These are phyloP conservation scores for Coemansia umbellata DNA, from an alignment of 192 early-diverging fungal species.

Conservation along the genomic window DNA sequence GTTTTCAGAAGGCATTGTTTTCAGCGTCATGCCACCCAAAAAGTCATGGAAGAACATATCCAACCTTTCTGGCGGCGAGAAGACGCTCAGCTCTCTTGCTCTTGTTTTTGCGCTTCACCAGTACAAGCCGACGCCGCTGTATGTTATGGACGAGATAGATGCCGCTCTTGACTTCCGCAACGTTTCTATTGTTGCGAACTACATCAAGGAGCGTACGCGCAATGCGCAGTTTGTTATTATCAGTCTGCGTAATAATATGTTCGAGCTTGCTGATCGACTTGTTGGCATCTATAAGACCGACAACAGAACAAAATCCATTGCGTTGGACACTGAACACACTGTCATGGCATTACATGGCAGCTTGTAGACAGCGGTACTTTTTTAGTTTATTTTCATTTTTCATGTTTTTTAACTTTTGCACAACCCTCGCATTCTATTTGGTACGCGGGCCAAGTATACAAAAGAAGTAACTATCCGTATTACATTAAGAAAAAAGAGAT, in stretches of 20 bases:
- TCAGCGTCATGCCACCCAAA: conserved; percentile 99
- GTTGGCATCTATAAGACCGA: conserved; percentile 98
- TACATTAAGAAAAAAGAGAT: no score
- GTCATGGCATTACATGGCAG: conserved; percentile 8
- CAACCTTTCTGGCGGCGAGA: conserved; percentile 99
- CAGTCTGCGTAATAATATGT: conserved; percentile 98
- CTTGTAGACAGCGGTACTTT: not conserved
- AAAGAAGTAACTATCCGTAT: no score
- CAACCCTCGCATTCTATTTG: no score
- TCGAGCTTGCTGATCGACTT: conserved; percentile 97
- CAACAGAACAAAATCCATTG: conserved; percentile 76
- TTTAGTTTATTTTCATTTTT: not conserved
- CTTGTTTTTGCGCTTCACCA: conserved; percentile 99
- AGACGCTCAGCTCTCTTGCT: conserved; percentile 97
- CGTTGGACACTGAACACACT: conserved; percentile 39
- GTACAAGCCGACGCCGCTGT: conserved; percentile 98
- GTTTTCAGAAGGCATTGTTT: conserved; percentile 97
- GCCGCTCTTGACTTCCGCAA: conserved; percentile 98
- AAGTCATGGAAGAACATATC: conserved; percentile 99
- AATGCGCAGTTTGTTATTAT: conserved; percentile 99
- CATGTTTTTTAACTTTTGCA: no score
- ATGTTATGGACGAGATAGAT: conserved; percentile 99
- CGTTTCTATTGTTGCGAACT: conserved; percentile 98
- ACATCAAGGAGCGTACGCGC: conserved; percentile 95
- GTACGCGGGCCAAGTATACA: no score